These are phyloP conservation scores for Inga laurina DNA, from an alignment of 306 rosid species.

Conservation along the genomic window DNA sequence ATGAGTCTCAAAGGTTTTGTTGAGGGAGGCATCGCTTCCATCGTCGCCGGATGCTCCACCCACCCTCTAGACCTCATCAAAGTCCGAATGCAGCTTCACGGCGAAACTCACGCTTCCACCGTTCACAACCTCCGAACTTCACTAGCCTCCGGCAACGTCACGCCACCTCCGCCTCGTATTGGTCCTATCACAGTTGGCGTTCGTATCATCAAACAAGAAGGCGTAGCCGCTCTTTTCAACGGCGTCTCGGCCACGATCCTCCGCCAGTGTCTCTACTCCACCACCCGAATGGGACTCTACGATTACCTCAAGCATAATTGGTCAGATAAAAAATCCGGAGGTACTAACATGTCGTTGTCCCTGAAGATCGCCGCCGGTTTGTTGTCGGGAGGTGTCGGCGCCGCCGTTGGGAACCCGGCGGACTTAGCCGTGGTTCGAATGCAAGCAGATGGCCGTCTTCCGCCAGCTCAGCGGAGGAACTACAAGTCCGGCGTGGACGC, in stretches of 20 bases:
- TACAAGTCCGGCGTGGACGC: slow-evolving; percentile 69
- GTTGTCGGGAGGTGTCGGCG: slow-evolving; percentile 59
- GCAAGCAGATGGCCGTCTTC: slow-evolving; percentile 84
- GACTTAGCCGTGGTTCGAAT: slow-evolving; percentile 81
- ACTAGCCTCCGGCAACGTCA: slow-evolving; percentile 33
- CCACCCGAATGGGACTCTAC: slow-evolving; percentile 81
- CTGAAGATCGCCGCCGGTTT: slow-evolving; percentile 59
- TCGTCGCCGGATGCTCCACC: slow-evolving; percentile 68
- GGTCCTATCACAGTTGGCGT: slow-evolving; percentile 56
- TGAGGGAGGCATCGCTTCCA: slow-evolving; percentile 82
- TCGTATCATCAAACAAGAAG: slow-evolving; percentile 60
- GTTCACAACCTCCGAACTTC: slow-evolving; percentile 36
- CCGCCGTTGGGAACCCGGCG: slow-evolving; percentile 68
- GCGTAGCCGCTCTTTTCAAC: slow-evolving; percentile 56
- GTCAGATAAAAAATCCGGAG: slow-evolving; percentile 55
- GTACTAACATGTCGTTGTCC: slow-evolving; percentile 32
- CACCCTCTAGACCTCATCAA: slow-evolving; percentile 81
- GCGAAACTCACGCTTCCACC: slow-evolving; percentile 41
- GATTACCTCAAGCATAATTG: slow-evolving; percentile 60
- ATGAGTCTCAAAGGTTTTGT: slow-evolving; percentile 77
- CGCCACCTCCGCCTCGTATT: neutral
- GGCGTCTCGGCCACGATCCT: slow-evolving; percentile 80
- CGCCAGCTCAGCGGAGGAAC: slow-evolving; percentile 47
- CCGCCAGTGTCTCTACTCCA: slow-evolving; percentile 71
- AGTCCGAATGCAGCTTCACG: slow-evolving; percentile 88